Evolutionary conservation across 2,329 filamentous ascomycete species (phyloP).

Genomic region (Diatrype stigma): DNA sequence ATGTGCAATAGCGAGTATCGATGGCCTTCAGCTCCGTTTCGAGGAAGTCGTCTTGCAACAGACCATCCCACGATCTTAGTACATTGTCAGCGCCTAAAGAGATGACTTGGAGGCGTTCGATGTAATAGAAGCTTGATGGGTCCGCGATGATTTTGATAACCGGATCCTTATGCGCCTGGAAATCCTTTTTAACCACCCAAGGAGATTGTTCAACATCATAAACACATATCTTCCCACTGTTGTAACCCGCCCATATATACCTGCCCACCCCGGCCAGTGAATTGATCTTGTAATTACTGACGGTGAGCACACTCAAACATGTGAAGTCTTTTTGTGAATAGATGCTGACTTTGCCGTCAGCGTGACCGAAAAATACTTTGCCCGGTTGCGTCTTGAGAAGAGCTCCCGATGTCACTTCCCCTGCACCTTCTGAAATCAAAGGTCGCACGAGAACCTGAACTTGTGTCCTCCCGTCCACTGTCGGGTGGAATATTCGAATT

Average conservation of each 20-base stretch:
- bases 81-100: slow-evolving; percentile 85
- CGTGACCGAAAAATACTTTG: slow-evolving; percentile 84
- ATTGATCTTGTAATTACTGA: slow-evolving; percentile 95
- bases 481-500: slow-evolving; percentile 77
- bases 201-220: slow-evolving; percentile 82
- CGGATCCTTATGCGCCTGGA: slow-evolving; percentile 83
- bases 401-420: slow-evolving; percentile 83
- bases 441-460: slow-evolving; percentile 74
- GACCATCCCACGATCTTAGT: slow-evolving; percentile 84
- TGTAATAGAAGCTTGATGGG: slow-evolving; percentile 75
- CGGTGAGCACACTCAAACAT: slow-evolving; percentile 74
- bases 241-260: slow-evolving; percentile 89
- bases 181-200: slow-evolving; percentile 91
- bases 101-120: slow-evolving; percentile 79
- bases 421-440: slow-evolving; percentile 66
- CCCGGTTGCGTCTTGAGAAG: slow-evolving; percentile 70
- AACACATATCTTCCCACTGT: slow-evolving; percentile 87
- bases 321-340: slow-evolving; percentile 75
- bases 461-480: slow-evolving; percentile 59
- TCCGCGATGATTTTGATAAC: slow-evolving; percentile 76
- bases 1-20: slow-evolving; percentile 79
- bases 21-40: slow-evolving; percentile 81
- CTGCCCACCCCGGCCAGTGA: slow-evolving; percentile 75
- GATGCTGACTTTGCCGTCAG: slow-evolving; percentile 91
- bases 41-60: slow-evolving; percentile 92